Evolutionary conservation across 176 grass and related monocot species (phyloP).

Genomic region (Ensete ventricosum): DNA sequence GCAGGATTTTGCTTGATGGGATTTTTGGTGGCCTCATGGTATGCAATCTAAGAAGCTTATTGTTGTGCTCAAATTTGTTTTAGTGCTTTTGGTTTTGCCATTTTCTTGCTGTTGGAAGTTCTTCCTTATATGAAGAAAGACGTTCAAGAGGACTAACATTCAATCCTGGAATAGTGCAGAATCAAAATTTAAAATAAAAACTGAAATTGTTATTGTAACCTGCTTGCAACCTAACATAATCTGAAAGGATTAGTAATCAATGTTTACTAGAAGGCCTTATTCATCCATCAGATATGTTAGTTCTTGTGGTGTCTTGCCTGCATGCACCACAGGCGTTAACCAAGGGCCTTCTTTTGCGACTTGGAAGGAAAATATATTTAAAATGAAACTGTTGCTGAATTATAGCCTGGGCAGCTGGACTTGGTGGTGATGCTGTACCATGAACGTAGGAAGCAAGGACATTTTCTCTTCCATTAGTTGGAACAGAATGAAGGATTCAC

Average conservation of each 20-base stretch:
- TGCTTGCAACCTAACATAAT: neutral
- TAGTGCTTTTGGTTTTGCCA: neutral
- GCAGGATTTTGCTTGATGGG: slow-evolving; percentile 73
- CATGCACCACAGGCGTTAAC: neutral
- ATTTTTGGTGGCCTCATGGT: slow-evolving; percentile 90
- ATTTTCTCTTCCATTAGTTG: too few species aligned
- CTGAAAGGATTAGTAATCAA: neutral
- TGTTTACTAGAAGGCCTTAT: neutral
- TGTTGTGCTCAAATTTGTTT: neutral
- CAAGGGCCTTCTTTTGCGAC: neutral
- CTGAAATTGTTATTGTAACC: neutral
- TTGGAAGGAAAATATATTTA: neutral
- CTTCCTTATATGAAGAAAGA: neutral
- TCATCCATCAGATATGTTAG: neutral
- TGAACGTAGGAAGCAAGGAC: too few species aligned
- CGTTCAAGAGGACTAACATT: too few species aligned
- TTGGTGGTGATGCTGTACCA: too few species aligned
- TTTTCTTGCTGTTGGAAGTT: neutral
- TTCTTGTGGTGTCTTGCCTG: neutral
- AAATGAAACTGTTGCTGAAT: neutral
- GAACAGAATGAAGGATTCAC: too few species aligned
- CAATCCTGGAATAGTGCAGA: neutral
- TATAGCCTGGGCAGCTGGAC: neutral
- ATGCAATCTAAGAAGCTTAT: slow-evolving; percentile 15
- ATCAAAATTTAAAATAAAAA: neutral